A percentile compares a stretch with the other conserved stretches of the same genome.
Conservation (phyloP, 768 basidiomycete genomes). For the Serendipita vermifera region DNA sequence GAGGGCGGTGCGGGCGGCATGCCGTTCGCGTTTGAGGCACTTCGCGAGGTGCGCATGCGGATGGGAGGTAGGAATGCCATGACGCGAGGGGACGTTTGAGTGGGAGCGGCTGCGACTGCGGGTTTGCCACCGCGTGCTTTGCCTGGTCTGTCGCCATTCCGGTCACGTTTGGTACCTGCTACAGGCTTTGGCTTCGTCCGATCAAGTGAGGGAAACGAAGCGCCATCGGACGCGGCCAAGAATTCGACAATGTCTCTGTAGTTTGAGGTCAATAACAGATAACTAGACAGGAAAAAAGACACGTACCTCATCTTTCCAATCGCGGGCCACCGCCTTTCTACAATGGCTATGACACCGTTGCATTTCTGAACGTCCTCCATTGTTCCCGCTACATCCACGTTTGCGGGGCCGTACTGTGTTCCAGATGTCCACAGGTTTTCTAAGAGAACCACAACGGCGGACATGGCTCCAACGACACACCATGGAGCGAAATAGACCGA, state of each 20-base stretch:
- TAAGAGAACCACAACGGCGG: slow-evolving; percentile 43
- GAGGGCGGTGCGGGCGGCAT: neutral
- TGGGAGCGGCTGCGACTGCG: neutral
- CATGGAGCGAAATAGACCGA: slow-evolving; percentile 19
- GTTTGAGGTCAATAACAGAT: neutral
- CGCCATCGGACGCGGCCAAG: neutral
- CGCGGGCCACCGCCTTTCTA: slow-evolving; percentile 20
- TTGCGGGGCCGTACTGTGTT: slow-evolving; percentile 33
- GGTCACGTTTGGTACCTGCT: slow-evolving; percentile 1
- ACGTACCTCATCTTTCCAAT: slow-evolving; percentile 7
- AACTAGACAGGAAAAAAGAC: neutral
- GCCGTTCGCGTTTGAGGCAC: neutral
- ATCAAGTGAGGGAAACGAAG: neutral
- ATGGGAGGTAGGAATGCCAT: neutral
- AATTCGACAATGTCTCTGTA: slow-evolving; percentile 1
- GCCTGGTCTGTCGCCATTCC: neutral
- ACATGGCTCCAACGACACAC: slow-evolving; percentile 33
- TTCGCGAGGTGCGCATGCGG: too few relatives aligned
- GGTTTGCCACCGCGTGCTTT: neutral
- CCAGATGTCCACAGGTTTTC: slow-evolving; percentile 51
- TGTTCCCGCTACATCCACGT: slow-evolving; percentile 34
- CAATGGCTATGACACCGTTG: slow-evolving; percentile 37
- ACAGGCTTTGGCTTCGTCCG: neutral
- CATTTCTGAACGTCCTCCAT: slow-evolving; percentile 50
- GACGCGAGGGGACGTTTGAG: neutral